A percentile compares a stretch with the other conserved stretches of the same genome.
phyloP scores from a whole-genome alignment of 2,329 filamentous ascomycete species.

The Fusarium brachygibbosum region DNA sequence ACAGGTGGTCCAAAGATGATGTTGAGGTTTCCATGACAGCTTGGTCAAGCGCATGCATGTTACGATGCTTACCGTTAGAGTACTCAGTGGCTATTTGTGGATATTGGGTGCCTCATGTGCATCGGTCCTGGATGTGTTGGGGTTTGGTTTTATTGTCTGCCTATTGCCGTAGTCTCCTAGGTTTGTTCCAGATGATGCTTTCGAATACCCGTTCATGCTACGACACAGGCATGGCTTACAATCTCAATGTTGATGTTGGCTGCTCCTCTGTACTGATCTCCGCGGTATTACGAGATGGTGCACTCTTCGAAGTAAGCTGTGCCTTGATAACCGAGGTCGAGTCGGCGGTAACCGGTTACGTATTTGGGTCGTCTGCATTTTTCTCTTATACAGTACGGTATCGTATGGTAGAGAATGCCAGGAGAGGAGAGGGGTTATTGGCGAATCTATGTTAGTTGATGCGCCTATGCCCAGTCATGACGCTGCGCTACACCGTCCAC shows the following conservation, averaged over 20 bases:
- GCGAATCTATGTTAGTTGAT: constrained; percentile 11
- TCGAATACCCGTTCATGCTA: constrained; percentile 3
- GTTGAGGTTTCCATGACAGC: constrained; percentile 5
- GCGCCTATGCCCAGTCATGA: neutral
- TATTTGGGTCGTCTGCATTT: neutral
- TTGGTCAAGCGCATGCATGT: constrained; percentile 10
- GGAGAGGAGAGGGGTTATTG: constrained; percentile 3
- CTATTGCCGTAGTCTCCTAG: too few relatives aligned
- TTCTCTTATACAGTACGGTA: neutral
- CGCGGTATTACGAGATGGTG: neutral
- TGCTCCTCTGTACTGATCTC: neutral
- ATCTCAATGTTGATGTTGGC: neutral
- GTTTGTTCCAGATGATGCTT: neutral
- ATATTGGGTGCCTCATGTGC: constrained; percentile 11
- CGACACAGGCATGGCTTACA: constrained; percentile 5
- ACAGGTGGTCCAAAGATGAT: constrained; percentile 2
- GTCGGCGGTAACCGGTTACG: neutral
- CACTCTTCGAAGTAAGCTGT: neutral
- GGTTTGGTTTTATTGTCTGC: neutral
- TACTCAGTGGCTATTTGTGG: neutral
- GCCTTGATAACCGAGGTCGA: neutral
- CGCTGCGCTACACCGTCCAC: constrained; percentile 1
- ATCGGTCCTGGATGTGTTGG: constrained; percentile 3
- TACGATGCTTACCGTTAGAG: neutral
- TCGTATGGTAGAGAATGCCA: neutral